Percentiles rank a stretch among this genome's conserved stretches.
phyloP scores from a whole-genome alignment of 179 eudicot species.

The Patellifolia procumbens region DNA sequence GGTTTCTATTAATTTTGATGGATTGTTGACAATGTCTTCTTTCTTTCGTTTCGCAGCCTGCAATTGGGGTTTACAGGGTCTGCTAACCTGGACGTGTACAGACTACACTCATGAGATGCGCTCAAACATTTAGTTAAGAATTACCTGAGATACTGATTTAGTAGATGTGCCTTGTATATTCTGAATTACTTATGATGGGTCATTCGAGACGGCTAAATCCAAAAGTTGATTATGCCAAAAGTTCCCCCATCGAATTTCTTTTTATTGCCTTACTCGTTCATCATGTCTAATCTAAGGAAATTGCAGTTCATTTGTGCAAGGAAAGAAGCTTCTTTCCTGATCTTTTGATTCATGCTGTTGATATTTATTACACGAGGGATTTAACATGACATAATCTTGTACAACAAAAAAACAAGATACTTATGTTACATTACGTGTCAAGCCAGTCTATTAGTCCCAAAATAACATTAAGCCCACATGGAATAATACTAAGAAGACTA shows the following conservation, averaged over 20 bases:
- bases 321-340: neutral
- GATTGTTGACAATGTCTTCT: neutral
- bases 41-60: constrained; percentile 4
- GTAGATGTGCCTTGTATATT: constrained; percentile 27
- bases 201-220: constrained; percentile 12
- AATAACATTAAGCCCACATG: too few relatives aligned
- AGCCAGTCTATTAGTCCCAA: too few relatives aligned
- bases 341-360: neutral
- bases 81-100: constrained; percentile 32
- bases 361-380: too few relatives aligned
- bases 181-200: constrained; percentile 13
- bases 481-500: too few relatives aligned
- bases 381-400: too few relatives aligned
- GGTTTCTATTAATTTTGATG: neutral
- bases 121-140: constrained; percentile 7
- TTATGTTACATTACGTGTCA: too few relatives aligned
- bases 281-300: neutral
- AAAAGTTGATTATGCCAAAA: constrained; percentile 1
- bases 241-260: neutral
- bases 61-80: constrained; percentile 18
- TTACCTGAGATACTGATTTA: constrained; percentile 23
- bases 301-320: neutral
- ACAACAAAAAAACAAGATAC: too few relatives aligned
- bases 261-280: neutral
- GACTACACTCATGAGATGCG: constrained; percentile 20